These are phyloP conservation scores for Wickerhamomyces tratensis DNA, from an alignment of 805 yeast genomes.

Conservation along the genomic window DNA sequence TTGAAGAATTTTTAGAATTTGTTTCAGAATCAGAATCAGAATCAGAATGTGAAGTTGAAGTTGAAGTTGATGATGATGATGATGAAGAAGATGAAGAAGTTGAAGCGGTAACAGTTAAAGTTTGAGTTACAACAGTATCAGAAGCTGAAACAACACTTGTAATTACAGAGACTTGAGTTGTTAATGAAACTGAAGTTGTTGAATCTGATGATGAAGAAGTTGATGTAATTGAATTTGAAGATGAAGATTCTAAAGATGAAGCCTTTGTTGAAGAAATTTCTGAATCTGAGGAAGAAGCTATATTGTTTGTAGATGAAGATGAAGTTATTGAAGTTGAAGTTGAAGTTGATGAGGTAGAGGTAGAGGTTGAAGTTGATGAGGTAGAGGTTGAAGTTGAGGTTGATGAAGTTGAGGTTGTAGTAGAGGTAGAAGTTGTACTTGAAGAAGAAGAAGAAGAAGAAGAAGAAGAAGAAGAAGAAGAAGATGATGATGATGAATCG, in stretches of 20 bases:
- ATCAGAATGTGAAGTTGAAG: slow-evolving; percentile 5
- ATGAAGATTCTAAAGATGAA: too few species aligned
- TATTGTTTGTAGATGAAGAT: too few species aligned
- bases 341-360: slow-evolving; percentile 6
- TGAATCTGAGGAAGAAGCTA: too few species aligned
- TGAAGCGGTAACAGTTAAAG: neutral
- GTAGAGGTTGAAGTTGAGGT: slow-evolving; percentile 1
- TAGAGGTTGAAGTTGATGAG: slow-evolving; percentile 6
- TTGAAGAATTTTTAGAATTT: slow-evolving; percentile 4
- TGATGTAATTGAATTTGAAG: too few species aligned
- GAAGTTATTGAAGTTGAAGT: too few species aligned
- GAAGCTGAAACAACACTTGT: too few species aligned
- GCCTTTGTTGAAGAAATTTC: too few species aligned
- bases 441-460: slow-evolving; percentile 2
- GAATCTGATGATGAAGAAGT: too few species aligned
- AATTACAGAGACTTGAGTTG: too few species aligned
- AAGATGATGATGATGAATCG: slow-evolving; percentile 1
- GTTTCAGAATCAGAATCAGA: too few species aligned
- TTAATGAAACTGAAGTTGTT: too few species aligned
- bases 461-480: slow-evolving; percentile 1
- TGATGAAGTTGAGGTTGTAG: slow-evolving; percentile 1
- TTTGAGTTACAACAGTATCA: neutral
- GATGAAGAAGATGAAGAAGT: neutral
- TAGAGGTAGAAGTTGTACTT: slow-evolving; percentile 2
- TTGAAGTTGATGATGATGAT: slow-evolving; percentile 8